Base-by-base conservation (phyloP, 2,329 filamentous ascomycete genomes). In the Fusarium nematophilum region DNA sequence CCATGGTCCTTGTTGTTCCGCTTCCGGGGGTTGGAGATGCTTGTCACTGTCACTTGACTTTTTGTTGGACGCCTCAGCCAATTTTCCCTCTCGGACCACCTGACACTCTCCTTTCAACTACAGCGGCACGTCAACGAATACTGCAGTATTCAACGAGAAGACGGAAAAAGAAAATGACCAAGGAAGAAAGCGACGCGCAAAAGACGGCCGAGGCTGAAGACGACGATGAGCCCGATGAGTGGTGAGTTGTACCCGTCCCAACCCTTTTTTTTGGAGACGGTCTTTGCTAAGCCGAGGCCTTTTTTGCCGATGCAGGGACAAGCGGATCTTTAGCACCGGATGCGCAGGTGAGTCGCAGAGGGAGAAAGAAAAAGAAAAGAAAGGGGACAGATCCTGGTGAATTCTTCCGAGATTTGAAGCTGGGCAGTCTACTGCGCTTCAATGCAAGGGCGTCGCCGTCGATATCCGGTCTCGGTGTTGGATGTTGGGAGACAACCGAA, bases 281-380 rank as follows among this genome's bases (percentile, higher is more conserved):
- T 30, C 15, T 31, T n/a, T 26, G 42, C 49, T 53, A 64, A 61
- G 48, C 69, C 66, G 69, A 70, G 63, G 68, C 68, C 65, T 54
- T 51, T 48, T 57, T 39, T 52, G 64, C 34, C 42, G 26, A 53
- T 67, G 55, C 73, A 98, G 94, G 94, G 93, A 98, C 81, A 94
- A 97, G 84, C 86, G 95, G 73, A 98, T 98, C 76, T 96, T 92
- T 81, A 97, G 92, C 81, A 98, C 94, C 3, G 95, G 94, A 54
- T 98, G 94, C 72, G 86, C 93, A 76, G 89, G 94, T 96, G 79
- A 72, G 79, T 59, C 34, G 21, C 9, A 27, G 26, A 33, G 34
- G 10, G 38, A 31, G 11, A 18, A 25, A 14, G 17, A 31, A 9
- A 14, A 21, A 9, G 15, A 34, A 33, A 31, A n/a, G 21, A 9